Conservation (phyloP, 768 basidiomycete species). For the Amanita jacksonii region DNA sequence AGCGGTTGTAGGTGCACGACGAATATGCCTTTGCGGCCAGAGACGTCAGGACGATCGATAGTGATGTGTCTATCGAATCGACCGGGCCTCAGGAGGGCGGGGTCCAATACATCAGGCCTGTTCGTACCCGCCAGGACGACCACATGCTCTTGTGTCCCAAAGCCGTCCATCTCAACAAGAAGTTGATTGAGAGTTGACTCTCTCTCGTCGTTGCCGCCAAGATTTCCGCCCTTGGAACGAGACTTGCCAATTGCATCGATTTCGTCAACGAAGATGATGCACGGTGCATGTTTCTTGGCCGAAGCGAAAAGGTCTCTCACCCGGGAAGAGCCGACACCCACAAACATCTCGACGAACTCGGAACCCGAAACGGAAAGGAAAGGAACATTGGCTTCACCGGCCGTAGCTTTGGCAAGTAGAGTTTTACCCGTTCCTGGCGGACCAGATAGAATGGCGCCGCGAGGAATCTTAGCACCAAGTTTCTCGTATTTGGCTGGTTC, state of each 20-base stretch:
- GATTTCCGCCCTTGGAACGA: constrained; percentile 67
- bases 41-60: constrained; percentile 91
- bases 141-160: constrained; percentile 93
- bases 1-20: constrained; percentile 85
- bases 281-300: constrained; percentile 95
- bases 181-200: constrained; percentile 97
- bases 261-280: constrained; percentile 98
- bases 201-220: constrained; percentile 90
- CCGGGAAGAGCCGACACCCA: constrained; percentile 95
- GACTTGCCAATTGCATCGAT: constrained; percentile 99
- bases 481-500: constrained; percentile 91
- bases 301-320: constrained; percentile 97
- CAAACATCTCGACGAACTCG: constrained; percentile 99
- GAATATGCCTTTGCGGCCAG: constrained; percentile 90
- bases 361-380: constrained; percentile 99
- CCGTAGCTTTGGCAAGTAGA: constrained; percentile 94
- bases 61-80: constrained; percentile 96
- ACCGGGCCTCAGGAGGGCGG: constrained; percentile 92
- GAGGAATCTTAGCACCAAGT: constrained; percentile 95
- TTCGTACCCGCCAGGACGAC: constrained; percentile 97
- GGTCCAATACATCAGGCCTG: constrained; percentile 91
- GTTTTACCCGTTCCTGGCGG: constrained; percentile 99
- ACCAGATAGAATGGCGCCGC: constrained; percentile 89
- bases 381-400: constrained; percentile 94
- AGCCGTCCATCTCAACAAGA: constrained; percentile 99